Evolutionary conservation across 371 early-diverging fungal species (phyloP), one percentile per base, ranked within the genome.

Genomic region (Mortierella sp.): DNA sequence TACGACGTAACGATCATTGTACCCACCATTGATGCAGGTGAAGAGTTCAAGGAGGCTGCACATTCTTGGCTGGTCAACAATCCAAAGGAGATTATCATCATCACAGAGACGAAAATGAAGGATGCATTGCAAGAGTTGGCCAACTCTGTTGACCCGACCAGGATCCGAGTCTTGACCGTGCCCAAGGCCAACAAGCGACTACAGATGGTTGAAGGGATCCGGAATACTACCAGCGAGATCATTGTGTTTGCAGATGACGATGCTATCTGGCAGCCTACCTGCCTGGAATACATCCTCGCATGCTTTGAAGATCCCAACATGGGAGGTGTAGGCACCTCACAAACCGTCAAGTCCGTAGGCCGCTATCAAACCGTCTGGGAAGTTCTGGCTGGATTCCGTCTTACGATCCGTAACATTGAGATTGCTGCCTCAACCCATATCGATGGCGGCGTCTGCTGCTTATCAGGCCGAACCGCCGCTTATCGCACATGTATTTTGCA

Each of bases 281-380:
- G 86, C 83, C 70, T 89, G 7, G 80, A 82, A 39, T 91, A 87
- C 65, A 85, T 89, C 41, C 72, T 91, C 57, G 91, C 91, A 12
- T 89, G 90, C 34, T 91, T 91, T 79, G 91, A 91, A 66, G 89
- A 91, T 62, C 80, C 82, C 42, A 81, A 83, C 45, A 86, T 91
- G 82, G 91, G 91, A 27, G 91, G 90, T 48, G 90, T 91, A 3
- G 90, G 90, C n/a, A 91, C 91, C 16, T 87, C 87, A 12, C 91
- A 91, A 64, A 82, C 84, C 5, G 86, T 88, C 6, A 79, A 85
- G 28, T 82, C 88, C 12, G 81, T 83, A 1, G 84, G 83, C 54
- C 85, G 85, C 10, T 74, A 79, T 53, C 86, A 86, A 79, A 86
- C 91, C 0, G 72, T 90, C 6, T 91, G 91, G 91, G 90, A 91